A percentile compares a stretch with the other conserved stretches of the same genome.
Evolutionary conservation across 495 filamentous ascomycete species (phyloP).

Genomic region (Daldinia childiae): DNA sequence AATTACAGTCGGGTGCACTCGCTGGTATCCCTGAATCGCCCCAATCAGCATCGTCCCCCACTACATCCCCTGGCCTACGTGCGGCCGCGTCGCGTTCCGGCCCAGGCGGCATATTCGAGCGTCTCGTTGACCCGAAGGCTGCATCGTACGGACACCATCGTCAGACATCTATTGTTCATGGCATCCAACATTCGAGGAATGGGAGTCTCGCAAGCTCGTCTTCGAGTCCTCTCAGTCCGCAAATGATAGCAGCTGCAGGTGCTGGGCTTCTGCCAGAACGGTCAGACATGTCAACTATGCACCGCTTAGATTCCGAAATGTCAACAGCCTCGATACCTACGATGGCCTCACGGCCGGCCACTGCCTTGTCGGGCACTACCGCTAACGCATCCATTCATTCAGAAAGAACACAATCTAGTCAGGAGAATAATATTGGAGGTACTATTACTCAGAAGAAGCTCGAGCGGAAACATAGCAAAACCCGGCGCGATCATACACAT

Average conservation of each 20-base stretch:
- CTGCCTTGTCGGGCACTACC: slow-evolving; percentile 57
- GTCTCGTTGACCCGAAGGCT: slow-evolving; percentile 59
- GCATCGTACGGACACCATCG: slow-evolving; percentile 85
- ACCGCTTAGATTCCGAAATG: slow-evolving; percentile 54
- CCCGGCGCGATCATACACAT: slow-evolving; percentile 75
- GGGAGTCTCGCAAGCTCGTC: slow-evolving; percentile 69
- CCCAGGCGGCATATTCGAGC: slow-evolving; percentile 69
- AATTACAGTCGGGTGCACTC: slow-evolving; percentile 58
- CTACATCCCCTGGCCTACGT: slow-evolving; percentile 48
- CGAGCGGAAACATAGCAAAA: slow-evolving; percentile 72
- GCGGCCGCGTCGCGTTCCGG: slow-evolving; percentile 50
- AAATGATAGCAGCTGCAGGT: slow-evolving; percentile 77
- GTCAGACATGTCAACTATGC: slow-evolving; percentile 54
- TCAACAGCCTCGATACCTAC: slow-evolving; percentile 42
- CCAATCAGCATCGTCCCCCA: slow-evolving; percentile 41
- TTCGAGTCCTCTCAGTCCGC: slow-evolving; percentile 83
- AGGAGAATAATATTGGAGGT: slow-evolving; percentile 37
- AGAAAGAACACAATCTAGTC: slow-evolving; percentile 50
- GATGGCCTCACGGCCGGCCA: slow-evolving; percentile 49
- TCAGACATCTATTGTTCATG: slow-evolving; percentile 94
- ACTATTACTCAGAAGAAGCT: slow-evolving; percentile 57
- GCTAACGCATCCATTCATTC: slow-evolving; percentile 44
- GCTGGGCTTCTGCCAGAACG: slow-evolving; percentile 57
- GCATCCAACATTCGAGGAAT: slow-evolving; percentile 91
- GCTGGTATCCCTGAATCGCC: slow-evolving; percentile 54